phyloP scores from a whole-genome alignment of 805 yeast species.

The Komagataella mondaviorum region DNA sequence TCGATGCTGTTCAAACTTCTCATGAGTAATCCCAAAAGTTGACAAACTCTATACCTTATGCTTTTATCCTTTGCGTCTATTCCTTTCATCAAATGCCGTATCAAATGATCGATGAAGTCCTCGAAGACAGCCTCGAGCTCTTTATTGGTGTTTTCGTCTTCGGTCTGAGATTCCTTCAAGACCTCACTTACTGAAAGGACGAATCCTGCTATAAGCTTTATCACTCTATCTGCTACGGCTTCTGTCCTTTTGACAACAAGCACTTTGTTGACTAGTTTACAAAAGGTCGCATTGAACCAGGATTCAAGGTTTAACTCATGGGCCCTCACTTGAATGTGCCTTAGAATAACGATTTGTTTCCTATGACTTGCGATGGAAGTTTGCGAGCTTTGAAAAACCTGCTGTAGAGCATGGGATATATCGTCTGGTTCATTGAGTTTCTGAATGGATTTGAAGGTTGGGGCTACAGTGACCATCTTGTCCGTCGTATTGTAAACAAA shows the following conservation, averaged over 20 bases:
- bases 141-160: slow-evolving; percentile 15
- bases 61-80: slow-evolving; percentile 61
- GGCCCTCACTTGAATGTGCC: slow-evolving; percentile 44
- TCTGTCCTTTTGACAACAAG: slow-evolving; percentile 60
- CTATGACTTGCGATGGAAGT: slow-evolving; percentile 60
- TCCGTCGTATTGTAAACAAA: neutral
- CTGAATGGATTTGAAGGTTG: slow-evolving; percentile 1
- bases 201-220: slow-evolving; percentile 50
- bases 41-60: slow-evolving; percentile 73
- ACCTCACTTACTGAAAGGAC: slow-evolving; percentile 33
- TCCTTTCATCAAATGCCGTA: slow-evolving; percentile 64
- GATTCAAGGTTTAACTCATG: slow-evolving; percentile 36
- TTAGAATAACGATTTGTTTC: slow-evolving; percentile 52
- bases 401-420: slow-evolving; percentile 37
- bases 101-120: slow-evolving; percentile 43
- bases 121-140: slow-evolving; percentile 29
- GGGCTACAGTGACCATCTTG: neutral
- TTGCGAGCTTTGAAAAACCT: slow-evolving; percentile 74
- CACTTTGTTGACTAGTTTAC: slow-evolving; percentile 48
- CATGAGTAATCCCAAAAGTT: slow-evolving; percentile 58
- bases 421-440: slow-evolving; percentile 18
- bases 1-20: slow-evolving; percentile 65
- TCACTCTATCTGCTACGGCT: slow-evolving; percentile 59
- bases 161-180: slow-evolving; percentile 11
- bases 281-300: slow-evolving; percentile 46